Evolutionary conservation across 2,329 filamentous ascomycete genomes (phyloP).

Genomic region (Fusarium sterilihyphosum): DNA sequence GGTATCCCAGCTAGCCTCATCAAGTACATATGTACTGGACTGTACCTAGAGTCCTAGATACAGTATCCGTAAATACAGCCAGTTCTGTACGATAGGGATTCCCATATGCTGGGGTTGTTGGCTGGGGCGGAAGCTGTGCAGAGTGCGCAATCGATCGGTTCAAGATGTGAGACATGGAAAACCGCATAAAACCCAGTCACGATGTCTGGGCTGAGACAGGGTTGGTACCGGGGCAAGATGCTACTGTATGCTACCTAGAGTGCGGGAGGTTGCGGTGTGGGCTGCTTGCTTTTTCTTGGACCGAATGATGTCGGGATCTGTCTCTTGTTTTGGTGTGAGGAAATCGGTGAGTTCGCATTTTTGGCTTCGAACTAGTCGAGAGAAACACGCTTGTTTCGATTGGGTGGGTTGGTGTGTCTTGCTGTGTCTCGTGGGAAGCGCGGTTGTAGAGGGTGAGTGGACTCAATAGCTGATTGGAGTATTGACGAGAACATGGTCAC

Average conservation of each 20-base stretch:
- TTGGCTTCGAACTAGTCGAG: constrained; percentile 35
- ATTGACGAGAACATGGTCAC: neutral
- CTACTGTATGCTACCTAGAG: constrained; percentile 1
- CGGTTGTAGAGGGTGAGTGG: constrained; percentile 27
- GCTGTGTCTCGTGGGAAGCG: constrained; percentile 35
- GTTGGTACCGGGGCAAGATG: constrained; percentile 9
- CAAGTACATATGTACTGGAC: neutral
- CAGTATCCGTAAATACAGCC: neutral
- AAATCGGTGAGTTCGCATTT: constrained; percentile 29
- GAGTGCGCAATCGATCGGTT: constrained; percentile 41
- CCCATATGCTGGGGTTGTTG: constrained; percentile 12
- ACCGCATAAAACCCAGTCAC: constrained; percentile 39
- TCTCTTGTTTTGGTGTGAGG: constrained; percentile 6
- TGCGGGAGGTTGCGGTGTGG: constrained; percentile 35
- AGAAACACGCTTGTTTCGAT: constrained; percentile 33
- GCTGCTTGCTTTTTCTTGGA: constrained; percentile 28
- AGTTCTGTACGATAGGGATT: constrained; percentile 9
- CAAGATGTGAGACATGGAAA: constrained; percentile 39
- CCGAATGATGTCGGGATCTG: constrained; percentile 36
- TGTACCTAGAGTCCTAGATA: neutral
- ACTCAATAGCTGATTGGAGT: constrained; percentile 17
- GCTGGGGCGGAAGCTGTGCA: constrained; percentile 25
- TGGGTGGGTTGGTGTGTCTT: constrained; percentile 32
- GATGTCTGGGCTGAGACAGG: constrained; percentile 32
- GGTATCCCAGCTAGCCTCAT: constrained; percentile 12